Evolutionary conservation across 805 yeast genomes (phyloP).

Genomic region (Yarrowia sp.): DNA sequence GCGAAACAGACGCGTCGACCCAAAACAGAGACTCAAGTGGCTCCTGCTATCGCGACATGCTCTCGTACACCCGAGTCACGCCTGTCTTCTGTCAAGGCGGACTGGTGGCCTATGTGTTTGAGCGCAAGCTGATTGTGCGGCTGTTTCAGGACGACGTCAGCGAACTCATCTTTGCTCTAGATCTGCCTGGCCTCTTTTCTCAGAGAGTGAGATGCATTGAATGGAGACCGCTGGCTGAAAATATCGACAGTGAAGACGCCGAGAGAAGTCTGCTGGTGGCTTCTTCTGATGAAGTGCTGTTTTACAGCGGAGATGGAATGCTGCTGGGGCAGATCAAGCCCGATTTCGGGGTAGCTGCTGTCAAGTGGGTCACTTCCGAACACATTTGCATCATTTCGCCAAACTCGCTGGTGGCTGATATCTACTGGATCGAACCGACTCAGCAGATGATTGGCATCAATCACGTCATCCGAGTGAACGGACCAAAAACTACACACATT

Average conservation of each 20-base stretch:
- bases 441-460: slow-evolving; percentile 6
- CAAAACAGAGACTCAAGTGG: background rate
- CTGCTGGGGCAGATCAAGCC: slow-evolving; percentile 27
- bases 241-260: background rate
- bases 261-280: slow-evolving; percentile 5
- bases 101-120: slow-evolving; percentile 25
- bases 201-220: slow-evolving; percentile 32
- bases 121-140: slow-evolving; percentile 28
- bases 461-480: slow-evolving; percentile 30
- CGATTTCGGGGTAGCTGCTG: slow-evolving; percentile 26
- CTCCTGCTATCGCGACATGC: background rate
- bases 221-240: slow-evolving; percentile 8
- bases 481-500: slow-evolving; percentile 17
- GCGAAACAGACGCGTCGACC: slow-evolving; percentile 33
- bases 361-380: slow-evolving; percentile 20
- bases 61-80: slow-evolving; percentile 29
- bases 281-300: background rate
- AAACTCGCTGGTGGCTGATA: slow-evolving; percentile 15
- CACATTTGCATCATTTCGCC: slow-evolving; percentile 16
- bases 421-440: slow-evolving; percentile 30
- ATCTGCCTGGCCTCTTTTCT: slow-evolving; percentile 12
- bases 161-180: slow-evolving; percentile 16
- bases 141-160: slow-evolving; percentile 28
- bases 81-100: slow-evolving; percentile 18
- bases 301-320: slow-evolving; percentile 8